These are phyloP conservation scores for Talaromyces sp. DNA, from an alignment of 2,329 filamentous ascomycete species.

Conservation along the genomic window DNA sequence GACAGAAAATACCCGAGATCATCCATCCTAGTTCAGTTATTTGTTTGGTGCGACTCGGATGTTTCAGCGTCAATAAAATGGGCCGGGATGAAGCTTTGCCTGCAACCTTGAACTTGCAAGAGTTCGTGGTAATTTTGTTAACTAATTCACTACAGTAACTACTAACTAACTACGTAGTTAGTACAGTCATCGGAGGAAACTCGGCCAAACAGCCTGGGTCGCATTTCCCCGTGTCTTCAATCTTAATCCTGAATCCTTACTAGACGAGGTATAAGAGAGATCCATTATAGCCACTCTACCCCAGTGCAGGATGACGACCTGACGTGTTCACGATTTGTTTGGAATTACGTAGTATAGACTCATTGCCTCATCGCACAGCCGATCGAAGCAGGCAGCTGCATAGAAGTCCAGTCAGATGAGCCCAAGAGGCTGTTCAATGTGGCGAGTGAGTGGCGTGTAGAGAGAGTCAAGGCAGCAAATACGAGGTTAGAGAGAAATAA, in stretches of 20 bases:
- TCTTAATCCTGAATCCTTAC: no score
- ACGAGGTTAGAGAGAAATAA: background rate
- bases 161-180: background rate
- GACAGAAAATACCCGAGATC: constrained; percentile 1
- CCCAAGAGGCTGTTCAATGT: no score
- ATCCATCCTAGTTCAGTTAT: background rate
- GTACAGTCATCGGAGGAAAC: background rate
- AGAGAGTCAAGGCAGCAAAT: background rate
- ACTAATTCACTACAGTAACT: no score
- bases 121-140: background rate
- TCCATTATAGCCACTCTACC: background rate
- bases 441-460: background rate
- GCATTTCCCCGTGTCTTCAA: background rate
- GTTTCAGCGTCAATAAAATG: background rate
- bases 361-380: background rate
- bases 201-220: background rate
- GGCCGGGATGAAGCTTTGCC: background rate
- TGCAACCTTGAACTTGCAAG: background rate
- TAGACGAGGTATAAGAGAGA: background rate
- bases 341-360: background rate
- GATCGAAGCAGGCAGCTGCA: background rate
- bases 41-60: background rate
- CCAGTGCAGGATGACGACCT: background rate
- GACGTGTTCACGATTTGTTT: background rate
- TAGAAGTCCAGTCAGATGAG: no score